Evolutionary conservation across 2,329 filamentous ascomycete species (phyloP).

Genomic region (Purpureocillium lavendulum): DNA sequence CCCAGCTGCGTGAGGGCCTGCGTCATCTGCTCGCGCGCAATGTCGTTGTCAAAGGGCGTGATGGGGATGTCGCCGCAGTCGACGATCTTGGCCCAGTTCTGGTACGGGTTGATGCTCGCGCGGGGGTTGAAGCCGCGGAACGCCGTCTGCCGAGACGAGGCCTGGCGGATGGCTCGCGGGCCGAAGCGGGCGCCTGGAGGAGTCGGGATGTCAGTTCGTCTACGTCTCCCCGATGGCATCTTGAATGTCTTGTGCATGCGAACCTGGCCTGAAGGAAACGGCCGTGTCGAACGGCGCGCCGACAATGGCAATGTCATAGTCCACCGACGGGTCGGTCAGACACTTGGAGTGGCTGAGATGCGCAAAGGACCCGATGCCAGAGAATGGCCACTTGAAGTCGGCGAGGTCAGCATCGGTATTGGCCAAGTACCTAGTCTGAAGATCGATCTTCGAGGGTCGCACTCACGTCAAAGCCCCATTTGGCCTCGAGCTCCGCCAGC

Average conservation of each 20-base stretch:
- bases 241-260: not conserved
- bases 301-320: conserved; percentile 64
- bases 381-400: conserved; percentile 40
- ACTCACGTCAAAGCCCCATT: conserved; percentile 50
- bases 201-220: conserved; percentile 5
- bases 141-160: conserved; percentile 70
- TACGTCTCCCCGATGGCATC: too few relatives aligned
- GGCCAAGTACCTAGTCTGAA: too few relatives aligned
- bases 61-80: conserved; percentile 91
- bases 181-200: conserved; percentile 66
- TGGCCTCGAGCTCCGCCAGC: conserved; percentile 42
- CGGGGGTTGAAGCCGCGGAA: conserved; percentile 75
- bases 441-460: too few relatives aligned
- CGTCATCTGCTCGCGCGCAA: conserved; percentile 78
- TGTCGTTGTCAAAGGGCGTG: conserved; percentile 75
- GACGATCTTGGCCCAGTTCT: conserved; percentile 70
- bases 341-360: conserved; percentile 63
- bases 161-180: conserved; percentile 77
- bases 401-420: not conserved
- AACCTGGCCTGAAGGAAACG: conserved; percentile 60
- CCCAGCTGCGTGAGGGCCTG: conserved; percentile 67
- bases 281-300: conserved; percentile 70
- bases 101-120: conserved; percentile 75
- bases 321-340: conserved; percentile 53
- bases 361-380: conserved; percentile 68